Percentiles rank a stretch among this genome's conserved stretches.
These are phyloP conservation scores for Oenanthe javanica DNA, from an alignment of 140 eudicot genomes.

Conservation along the genomic window DNA sequence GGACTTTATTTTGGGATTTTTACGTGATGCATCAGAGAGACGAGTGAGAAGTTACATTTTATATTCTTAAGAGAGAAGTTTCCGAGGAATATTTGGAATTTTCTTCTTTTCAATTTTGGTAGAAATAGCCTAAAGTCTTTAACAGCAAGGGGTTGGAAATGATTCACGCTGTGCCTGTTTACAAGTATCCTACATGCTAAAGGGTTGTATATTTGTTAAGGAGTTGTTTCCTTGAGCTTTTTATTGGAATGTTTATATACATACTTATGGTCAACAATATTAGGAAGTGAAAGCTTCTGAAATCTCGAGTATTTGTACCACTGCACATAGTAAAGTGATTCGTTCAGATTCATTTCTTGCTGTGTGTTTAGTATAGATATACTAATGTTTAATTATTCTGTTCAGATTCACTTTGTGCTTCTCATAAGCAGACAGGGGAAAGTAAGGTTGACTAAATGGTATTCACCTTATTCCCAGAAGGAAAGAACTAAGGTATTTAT, in stretches of 20 bases:
- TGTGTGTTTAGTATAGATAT: neutral
- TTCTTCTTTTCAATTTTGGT: neutral
- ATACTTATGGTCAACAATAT: neutral
- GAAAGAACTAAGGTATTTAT: constrained; percentile 76
- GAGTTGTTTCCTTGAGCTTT: neutral
- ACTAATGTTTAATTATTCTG: neutral
- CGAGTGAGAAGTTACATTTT: neutral
- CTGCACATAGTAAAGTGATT: neutral
- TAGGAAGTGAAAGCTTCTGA: neutral
- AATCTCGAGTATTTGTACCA: neutral
- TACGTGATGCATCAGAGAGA: too few relatives aligned
- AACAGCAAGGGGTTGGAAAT: neutral
- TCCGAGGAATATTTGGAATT: neutral
- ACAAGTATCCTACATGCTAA: neutral
- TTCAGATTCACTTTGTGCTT: constrained; percentile 79
- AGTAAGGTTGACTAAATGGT: constrained; percentile 97
- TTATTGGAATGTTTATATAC: neutral
- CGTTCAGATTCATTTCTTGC: neutral
- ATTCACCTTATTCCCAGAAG: constrained; percentile 93
- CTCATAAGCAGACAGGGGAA: constrained; percentile 95
- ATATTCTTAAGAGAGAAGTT: neutral
- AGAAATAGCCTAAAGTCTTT: too few relatives aligned
- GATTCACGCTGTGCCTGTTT: neutral
- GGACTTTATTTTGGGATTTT: neutral
- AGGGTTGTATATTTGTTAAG: neutral